Evolutionary conservation across 139 green algal species (phyloP).

Genomic region (Nannochloris sp.): DNA sequence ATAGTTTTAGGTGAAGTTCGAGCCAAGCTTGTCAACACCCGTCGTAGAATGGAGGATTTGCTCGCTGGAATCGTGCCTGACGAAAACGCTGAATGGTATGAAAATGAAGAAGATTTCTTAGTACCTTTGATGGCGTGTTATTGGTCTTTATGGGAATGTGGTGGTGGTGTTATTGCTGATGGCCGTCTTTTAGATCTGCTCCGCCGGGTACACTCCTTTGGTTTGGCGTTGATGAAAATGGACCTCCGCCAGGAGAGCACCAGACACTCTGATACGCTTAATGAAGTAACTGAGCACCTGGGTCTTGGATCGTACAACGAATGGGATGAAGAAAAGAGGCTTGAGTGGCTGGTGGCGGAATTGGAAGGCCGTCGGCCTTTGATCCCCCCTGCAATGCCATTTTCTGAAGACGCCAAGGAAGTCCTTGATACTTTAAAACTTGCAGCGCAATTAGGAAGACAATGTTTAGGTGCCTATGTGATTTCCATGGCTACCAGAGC

Average conservation of each 20-base stretch:
- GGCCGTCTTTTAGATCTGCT: conserved; percentile 87
- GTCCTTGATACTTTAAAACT: conserved; percentile 64
- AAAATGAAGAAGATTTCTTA: conserved; percentile 59
- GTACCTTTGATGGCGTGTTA: conserved; percentile 79
- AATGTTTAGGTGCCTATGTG: conserved; percentile 84
- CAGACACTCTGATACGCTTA: conserved; percentile 76
- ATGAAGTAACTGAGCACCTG: conserved; percentile 82
- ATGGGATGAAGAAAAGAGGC: conserved; percentile 58
- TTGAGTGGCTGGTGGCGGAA: conserved; percentile 62
- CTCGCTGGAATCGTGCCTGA: conserved; percentile 44
- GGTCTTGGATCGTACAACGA: conserved; percentile 71
- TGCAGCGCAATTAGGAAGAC: conserved; percentile 28
- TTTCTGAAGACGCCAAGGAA: conserved; percentile 44
- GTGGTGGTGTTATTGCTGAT: conserved; percentile 79
- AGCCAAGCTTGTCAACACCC: conserved; percentile 79
- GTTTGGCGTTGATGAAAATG: conserved; percentile 87
- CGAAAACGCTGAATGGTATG: conserved; percentile 24
- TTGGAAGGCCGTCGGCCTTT: conserved; percentile 60
- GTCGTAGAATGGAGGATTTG: conserved; percentile 74
- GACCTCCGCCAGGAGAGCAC: conserved; percentile 88
- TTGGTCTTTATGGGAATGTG: conserved; percentile 79
- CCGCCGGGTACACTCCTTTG: conserved; percentile 80
- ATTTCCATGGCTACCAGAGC: conserved; percentile 85
- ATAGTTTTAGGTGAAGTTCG: conserved; percentile 80
- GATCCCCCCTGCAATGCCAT: conserved; percentile 43